These are phyloP conservation scores for Vaccinium macrocarpon DNA, from an alignment of 148 eudicot genomes.

Conservation along the genomic window DNA sequence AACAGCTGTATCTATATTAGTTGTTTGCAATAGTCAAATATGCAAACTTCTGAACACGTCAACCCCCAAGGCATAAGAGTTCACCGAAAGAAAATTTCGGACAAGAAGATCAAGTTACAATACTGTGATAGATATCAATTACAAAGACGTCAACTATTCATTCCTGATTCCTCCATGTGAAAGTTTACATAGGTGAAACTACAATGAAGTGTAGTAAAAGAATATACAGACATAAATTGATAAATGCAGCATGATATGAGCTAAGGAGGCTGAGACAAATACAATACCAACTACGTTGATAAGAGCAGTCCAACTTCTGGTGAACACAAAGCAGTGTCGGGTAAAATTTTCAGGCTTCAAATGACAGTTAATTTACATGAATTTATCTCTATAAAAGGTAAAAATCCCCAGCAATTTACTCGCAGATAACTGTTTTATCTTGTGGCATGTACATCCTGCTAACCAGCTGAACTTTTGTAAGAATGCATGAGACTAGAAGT, in stretches of 20 bases:
- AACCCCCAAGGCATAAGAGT: neutral
- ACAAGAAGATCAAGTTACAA: neutral
- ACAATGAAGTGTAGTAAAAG: neutral
- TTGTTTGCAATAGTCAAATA: neutral
- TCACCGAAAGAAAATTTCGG: neutral
- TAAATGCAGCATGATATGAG: slow-evolving; percentile 2
- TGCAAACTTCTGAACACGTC: neutral
- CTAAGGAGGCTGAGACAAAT: neutral
- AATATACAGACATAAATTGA: neutral
- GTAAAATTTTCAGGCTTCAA: neutral
- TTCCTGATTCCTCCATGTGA: slow-evolving; percentile 3
- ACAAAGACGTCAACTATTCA: neutral
- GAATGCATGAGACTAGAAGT: neutral
- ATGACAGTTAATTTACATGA: neutral
- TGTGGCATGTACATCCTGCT: slow-evolving; percentile 8
- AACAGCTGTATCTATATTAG: neutral
- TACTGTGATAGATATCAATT: neutral
- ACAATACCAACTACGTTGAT: too few relatives aligned
- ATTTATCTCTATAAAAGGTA: neutral
- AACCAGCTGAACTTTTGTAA: neutral
- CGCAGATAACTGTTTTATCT: neutral
- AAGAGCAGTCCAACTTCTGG: neutral
- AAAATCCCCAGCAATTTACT: neutral
- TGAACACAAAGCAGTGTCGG: neutral
- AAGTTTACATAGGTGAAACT: slow-evolving; percentile 1